These are phyloP conservation scores for Pichia phayaonensis DNA, from an alignment of 805 yeast genomes.

Conservation along the genomic window DNA sequence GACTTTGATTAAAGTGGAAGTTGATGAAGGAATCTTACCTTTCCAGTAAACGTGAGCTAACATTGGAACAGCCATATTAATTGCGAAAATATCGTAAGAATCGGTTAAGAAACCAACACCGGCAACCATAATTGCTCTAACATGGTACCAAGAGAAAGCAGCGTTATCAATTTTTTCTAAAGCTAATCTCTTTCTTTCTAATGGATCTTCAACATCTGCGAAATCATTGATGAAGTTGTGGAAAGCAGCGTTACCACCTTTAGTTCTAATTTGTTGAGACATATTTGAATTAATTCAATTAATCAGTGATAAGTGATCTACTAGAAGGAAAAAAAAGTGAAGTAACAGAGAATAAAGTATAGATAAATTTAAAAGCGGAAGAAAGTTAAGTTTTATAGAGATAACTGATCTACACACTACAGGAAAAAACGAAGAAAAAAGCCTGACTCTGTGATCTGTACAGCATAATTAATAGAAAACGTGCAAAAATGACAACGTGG, in stretches of 20 bases:
- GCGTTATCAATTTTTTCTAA: conserved; percentile 78
- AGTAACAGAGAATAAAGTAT: no score
- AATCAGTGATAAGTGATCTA: background rate
- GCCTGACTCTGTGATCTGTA: no score
- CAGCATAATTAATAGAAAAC: background rate
- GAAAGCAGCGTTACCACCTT: conserved; percentile 82
- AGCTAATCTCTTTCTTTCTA: conserved; percentile 82
- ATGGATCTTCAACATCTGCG: conserved; percentile 75
- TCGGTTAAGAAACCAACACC: conserved; percentile 94
- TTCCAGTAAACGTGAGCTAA: conserved; percentile 70
- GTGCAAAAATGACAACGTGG: background rate
- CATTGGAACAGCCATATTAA: conserved; percentile 76
- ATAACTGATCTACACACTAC: no score
- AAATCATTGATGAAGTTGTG: conserved; percentile 75
- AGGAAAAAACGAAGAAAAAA: no score
- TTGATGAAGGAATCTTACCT: conserved; percentile 54
- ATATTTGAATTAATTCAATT: background rate
- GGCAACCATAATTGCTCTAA: conserved; percentile 76
- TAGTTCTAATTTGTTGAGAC: conserved; percentile 27
- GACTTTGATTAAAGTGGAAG: conserved; percentile 70
- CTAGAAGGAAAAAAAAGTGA: background rate
- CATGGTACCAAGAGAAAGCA: conserved; percentile 73
- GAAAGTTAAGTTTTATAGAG: background rate
- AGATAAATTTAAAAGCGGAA: background rate
- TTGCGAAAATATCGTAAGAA: conserved; percentile 88